Conservation (phyloP, 495 filamentous ascomycete species). For the Rostrohypoxylon terebratum region DNA sequence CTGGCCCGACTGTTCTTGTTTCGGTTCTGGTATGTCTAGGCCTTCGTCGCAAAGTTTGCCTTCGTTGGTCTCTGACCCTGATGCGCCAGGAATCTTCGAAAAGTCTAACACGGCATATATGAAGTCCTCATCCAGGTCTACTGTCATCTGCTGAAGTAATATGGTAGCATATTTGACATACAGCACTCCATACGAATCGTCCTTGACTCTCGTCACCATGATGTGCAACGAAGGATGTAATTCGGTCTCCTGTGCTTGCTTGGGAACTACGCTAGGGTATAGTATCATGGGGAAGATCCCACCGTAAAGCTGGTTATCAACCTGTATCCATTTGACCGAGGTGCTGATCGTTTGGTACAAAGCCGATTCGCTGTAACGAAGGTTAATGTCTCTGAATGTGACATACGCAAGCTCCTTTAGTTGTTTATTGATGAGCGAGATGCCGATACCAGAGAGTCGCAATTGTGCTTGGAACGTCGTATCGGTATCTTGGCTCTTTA, state of each 20-base stretch:
- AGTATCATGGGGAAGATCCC: slow-evolving; percentile 97
- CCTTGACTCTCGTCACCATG: slow-evolving; percentile 93
- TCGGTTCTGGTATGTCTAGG: slow-evolving; percentile 92
- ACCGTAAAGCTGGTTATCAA: slow-evolving; percentile 98
- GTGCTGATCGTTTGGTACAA: slow-evolving; percentile 91
- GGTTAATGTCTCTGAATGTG: slow-evolving; percentile 90
- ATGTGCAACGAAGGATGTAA: slow-evolving; percentile 93
- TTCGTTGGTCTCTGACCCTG: slow-evolving; percentile 82
- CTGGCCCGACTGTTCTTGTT: slow-evolving; percentile 80
- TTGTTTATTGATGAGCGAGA: slow-evolving; percentile 93
- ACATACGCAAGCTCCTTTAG: slow-evolving; percentile 92
- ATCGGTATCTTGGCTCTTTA: slow-evolving; percentile 87
- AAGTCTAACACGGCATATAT: slow-evolving; percentile 96
- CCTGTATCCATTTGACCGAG: slow-evolving; percentile 97
- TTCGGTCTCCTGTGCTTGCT: slow-evolving; percentile 96
- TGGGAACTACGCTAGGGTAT: slow-evolving; percentile 98
- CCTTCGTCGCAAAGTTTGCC: slow-evolving; percentile 89
- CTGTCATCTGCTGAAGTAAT: slow-evolving; percentile 95
- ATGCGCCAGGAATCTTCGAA: slow-evolving; percentile 92
- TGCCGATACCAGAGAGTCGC: slow-evolving; percentile 87
- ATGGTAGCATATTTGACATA: slow-evolving; percentile 99
- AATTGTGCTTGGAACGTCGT: slow-evolving; percentile 90
- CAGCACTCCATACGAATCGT: slow-evolving; percentile 96
- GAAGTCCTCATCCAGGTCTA: slow-evolving; percentile 98
- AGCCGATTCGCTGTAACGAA: slow-evolving; percentile 91